Conservation (phyloP, 192 early-diverging fungal species). For the Coemansia sp. region DNA sequence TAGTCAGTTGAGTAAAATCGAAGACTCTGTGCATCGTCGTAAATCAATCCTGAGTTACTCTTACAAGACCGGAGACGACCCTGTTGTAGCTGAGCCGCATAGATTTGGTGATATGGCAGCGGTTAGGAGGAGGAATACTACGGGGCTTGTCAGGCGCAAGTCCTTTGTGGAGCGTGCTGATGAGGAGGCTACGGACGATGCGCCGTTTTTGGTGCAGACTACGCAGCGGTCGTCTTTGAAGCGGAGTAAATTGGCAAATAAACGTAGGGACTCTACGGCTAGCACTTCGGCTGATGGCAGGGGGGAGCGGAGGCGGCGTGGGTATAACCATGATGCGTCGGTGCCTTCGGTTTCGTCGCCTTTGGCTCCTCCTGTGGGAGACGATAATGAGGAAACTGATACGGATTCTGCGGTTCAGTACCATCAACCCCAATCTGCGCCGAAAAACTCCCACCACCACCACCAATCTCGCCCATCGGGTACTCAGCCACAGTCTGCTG, state of each 20-base stretch:
- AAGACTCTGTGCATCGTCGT: constrained; percentile 46
- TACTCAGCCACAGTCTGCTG: constrained; percentile 1
- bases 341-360: constrained; percentile 41
- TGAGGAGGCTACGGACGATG: constrained; percentile 35
- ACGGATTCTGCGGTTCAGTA: not conserved
- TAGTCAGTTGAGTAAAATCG: constrained; percentile 44
- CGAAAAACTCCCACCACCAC: constrained; percentile 11
- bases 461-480: not conserved
- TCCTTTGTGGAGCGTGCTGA: constrained; percentile 46
- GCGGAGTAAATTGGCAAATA: constrained; percentile 56
- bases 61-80: constrained; percentile 25
- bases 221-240: constrained; percentile 52
- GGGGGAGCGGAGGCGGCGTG: constrained; percentile 17
- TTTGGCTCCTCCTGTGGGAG: constrained; percentile 17
- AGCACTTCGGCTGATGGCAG: constrained; percentile 13
- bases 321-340: constrained; percentile 11
- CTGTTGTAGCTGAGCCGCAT: not conserved
- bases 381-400: constrained; percentile 1
- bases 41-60: constrained; percentile 58
- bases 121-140: constrained; percentile 43
- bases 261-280: constrained; percentile 53
- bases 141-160: constrained; percentile 42
- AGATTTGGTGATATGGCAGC: constrained; percentile 3
- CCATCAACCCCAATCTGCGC: not conserved
- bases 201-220: constrained; percentile 53